Conservation (phyloP, 345 rosid genomes). For the Citrus trifoliata region DNA sequence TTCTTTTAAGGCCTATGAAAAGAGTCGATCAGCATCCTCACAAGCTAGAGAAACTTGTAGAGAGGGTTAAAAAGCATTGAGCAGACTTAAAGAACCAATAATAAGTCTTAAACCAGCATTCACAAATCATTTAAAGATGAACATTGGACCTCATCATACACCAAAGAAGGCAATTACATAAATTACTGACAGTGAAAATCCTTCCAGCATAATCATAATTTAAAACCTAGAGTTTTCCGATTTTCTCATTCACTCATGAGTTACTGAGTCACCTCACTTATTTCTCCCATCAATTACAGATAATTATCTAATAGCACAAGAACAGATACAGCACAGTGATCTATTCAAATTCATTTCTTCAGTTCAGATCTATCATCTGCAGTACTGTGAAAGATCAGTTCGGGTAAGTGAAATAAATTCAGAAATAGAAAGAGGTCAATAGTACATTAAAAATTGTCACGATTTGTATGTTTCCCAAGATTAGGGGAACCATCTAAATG, state of each 20-base stretch:
- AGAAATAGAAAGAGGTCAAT: not conserved
- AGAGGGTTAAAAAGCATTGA: not conserved
- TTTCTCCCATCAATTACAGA: not conserved
- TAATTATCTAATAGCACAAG: not conserved
- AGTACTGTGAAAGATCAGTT: not conserved
- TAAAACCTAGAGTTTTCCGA: not conserved
- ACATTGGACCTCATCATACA: not conserved
- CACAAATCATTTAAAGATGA: not conserved
- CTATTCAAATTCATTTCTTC: not conserved
- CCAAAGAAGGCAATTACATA: not conserved
- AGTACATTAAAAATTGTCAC: not conserved
- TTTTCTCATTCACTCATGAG: not conserved
- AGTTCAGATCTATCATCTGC: not conserved
- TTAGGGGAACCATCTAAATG: not conserved
- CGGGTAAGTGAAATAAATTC: not conserved
- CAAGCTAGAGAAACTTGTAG: slow-evolving; percentile 3
- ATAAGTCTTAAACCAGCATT: not conserved
- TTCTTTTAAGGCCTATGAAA: slow-evolving; percentile 60
- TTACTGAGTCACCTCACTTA: not conserved
- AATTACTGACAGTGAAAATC: not conserved
- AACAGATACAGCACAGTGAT: not conserved
- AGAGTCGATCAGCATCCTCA: slow-evolving; percentile 16
- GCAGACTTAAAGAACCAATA: slow-evolving; percentile 2
- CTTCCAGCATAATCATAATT: not conserved
- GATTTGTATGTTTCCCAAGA: not conserved